Base-by-base conservation (phyloP, 805 yeast genomes). In the Cyberlindnera petersonii region DNA sequence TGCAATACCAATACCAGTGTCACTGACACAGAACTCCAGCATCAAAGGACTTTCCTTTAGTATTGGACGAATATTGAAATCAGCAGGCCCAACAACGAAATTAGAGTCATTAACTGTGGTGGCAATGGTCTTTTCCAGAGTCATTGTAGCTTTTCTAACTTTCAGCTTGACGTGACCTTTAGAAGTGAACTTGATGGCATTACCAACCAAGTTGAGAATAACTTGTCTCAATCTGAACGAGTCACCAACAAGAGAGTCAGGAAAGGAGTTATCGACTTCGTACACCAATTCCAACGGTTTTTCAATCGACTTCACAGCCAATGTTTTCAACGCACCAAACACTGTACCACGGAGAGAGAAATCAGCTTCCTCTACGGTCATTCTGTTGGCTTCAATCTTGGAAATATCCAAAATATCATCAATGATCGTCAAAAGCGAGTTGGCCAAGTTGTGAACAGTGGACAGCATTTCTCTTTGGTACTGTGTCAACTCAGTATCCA, bases 371-470 rank as follows among this genome's bases (percentile, higher is more conserved):
- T 86, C 96, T 39, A 86, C 86, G 0, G 95, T 86, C 95, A 86
- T 87, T 61, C 95, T 72, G 61, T 86, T 86, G 21, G 95, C 95
- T 61, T 86, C 96, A 63, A 86, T 86, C 74, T 86, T 86, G 40
- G 95, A 86, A 56, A 86, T 86, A 77, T 86, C 96, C 51, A 86
- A 71, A 52, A 86, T 86, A 60, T 86, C 96, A 58, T 86, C 96
- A 51, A 86, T 86, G 49, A 86, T 86, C 0, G 95, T 86, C 53
- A 86, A 71, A 50, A 86, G 68, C 1, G 94, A 84, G 59, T 85
- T 86, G 14, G 95, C 95, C 52, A 86, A 68, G 56, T 86, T 86
- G 64, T 86, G 93, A 18, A 86, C 96, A 56, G 87, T 86, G 13
- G 89, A 79, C 50, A 86, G 66, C 95, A 86, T 86, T 63, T 86